phyloP scores from a whole-genome alignment of 805 yeast genomes.

The Ogataea trehalophila region DNA sequence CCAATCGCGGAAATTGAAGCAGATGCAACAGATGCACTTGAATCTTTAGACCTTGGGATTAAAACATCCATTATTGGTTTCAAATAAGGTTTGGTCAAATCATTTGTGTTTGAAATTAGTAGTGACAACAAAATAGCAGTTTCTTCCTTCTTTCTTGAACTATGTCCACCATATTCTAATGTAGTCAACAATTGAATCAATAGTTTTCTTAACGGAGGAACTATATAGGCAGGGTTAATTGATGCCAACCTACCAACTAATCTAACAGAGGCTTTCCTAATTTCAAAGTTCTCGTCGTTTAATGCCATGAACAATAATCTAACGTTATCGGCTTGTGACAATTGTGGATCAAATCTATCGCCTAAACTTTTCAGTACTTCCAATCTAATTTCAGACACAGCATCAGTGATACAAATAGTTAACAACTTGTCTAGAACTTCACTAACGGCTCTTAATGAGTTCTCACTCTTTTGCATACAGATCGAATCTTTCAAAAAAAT shows the following conservation, averaged over 20 bases:
- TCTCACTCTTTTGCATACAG: conserved; percentile 75
- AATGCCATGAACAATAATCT: conserved; percentile 79
- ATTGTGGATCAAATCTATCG: conserved; percentile 78
- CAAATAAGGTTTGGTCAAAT: conserved; percentile 84
- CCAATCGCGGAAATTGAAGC: conserved; percentile 85
- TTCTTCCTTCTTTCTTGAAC: conserved; percentile 75
- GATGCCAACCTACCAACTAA: conserved; percentile 80
- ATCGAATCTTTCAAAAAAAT: conserved; percentile 76
- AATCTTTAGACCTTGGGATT: conserved; percentile 67
- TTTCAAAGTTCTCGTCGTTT: conserved; percentile 84
- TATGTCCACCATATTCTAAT: conserved; percentile 72
- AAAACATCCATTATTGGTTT: conserved; percentile 86
- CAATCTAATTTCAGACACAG: conserved; percentile 76
- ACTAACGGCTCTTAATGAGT: conserved; percentile 76
- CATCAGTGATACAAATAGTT: conserved; percentile 83
- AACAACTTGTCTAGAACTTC: conserved; percentile 78
- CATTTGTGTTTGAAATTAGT: conserved; percentile 71
- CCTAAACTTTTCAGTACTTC: conserved; percentile 73
- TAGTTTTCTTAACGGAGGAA: conserved; percentile 85
- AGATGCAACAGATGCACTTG: conserved; percentile 77
- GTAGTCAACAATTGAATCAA: conserved; percentile 81
- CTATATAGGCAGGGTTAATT: conserved; percentile 92
- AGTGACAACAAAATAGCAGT: conserved; percentile 71
- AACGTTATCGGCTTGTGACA: conserved; percentile 91
- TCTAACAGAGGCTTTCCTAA: conserved; percentile 71